phyloP scores from a whole-genome alignment of 352 stramenopile genomes.

The Globisporangium okanoganense region DNA sequence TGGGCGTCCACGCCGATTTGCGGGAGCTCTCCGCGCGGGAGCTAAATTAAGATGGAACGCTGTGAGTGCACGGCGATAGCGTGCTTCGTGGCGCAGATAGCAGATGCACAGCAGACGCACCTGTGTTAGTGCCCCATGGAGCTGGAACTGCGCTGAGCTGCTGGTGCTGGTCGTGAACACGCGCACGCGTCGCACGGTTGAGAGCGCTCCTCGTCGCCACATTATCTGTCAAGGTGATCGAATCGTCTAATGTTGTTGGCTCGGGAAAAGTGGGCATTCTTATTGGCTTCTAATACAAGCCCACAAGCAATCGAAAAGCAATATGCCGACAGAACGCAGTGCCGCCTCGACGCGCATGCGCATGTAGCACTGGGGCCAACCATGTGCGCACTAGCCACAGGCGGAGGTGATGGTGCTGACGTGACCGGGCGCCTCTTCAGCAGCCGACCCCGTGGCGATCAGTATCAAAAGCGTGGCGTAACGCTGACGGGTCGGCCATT shows the following conservation, averaged over 20 bases:
- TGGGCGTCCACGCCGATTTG: conserved; percentile 50
- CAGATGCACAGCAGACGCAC: background rate
- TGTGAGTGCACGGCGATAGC: background rate
- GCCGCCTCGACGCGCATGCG: background rate
- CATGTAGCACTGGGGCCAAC: background rate
- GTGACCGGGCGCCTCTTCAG: background rate
- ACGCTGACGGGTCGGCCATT: background rate
- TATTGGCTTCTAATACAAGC: background rate
- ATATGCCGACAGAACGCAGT: background rate
- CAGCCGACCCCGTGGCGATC: background rate
- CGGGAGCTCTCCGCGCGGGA: conserved; percentile 40
- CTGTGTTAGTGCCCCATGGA: conserved; percentile 12
- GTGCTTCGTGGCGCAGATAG: background rate
- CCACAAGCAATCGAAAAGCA: background rate
- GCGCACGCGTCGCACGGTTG: background rate
- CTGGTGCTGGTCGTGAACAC: background rate
- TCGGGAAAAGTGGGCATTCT: background rate
- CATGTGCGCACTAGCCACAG: background rate
- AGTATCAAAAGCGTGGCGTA: background rate
- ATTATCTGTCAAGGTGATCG: background rate
- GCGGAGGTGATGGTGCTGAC: background rate
- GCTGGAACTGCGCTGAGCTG: background rate
- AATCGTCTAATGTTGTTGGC: background rate
- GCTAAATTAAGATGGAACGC: conserved; percentile 18
- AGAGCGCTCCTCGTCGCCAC: background rate